phyloP scores from a whole-genome alignment of 352 stramenopile species.

The Achlya hypogyna region DNA sequence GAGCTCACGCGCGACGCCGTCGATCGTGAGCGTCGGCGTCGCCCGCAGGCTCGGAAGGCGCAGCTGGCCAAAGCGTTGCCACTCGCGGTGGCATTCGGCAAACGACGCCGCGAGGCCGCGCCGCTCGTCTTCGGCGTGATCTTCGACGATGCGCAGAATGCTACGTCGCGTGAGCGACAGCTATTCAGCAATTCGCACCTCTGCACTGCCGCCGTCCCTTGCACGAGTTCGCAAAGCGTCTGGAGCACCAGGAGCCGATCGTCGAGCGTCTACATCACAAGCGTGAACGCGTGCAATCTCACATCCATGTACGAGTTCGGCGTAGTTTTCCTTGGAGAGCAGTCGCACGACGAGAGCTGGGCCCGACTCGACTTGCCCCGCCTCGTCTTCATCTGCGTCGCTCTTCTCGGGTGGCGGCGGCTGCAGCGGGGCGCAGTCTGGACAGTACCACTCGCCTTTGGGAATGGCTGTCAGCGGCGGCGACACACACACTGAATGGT shows the following conservation, averaged over 20 bases:
- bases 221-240: slow-evolving; percentile 51
- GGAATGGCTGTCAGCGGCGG: slow-evolving; percentile 47
- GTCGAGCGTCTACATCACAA: slow-evolving; percentile 20
- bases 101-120: slow-evolving; percentile 42
- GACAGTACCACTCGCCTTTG: slow-evolving; percentile 69
- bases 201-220: slow-evolving; percentile 42
- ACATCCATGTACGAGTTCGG: slow-evolving; percentile 25
- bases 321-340: slow-evolving; percentile 63
- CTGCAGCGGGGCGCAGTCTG: slow-evolving; percentile 44
- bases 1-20: slow-evolving; percentile 57
- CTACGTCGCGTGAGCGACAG: too few relatives aligned
- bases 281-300: background rate
- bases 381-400: slow-evolving; percentile 36
- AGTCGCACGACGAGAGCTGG: slow-evolving; percentile 46
- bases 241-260: slow-evolving; percentile 53
- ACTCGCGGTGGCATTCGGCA: slow-evolving; percentile 51
- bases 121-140: slow-evolving; percentile 47
- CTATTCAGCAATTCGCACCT: slow-evolving; percentile 23
- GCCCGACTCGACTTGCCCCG: slow-evolving; percentile 39
- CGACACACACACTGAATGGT: slow-evolving; percentile 74
- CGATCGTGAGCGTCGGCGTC: slow-evolving; percentile 35
- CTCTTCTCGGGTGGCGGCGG: slow-evolving; percentile 41
- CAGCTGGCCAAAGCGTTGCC: slow-evolving; percentile 35
- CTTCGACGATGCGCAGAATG: slow-evolving; percentile 30
- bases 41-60: background rate